Percentiles rank a stretch among this genome's conserved stretches.
Conservation (phyloP, 2,329 filamentous ascomycete species). For the Polytolypa hystricis region DNA sequence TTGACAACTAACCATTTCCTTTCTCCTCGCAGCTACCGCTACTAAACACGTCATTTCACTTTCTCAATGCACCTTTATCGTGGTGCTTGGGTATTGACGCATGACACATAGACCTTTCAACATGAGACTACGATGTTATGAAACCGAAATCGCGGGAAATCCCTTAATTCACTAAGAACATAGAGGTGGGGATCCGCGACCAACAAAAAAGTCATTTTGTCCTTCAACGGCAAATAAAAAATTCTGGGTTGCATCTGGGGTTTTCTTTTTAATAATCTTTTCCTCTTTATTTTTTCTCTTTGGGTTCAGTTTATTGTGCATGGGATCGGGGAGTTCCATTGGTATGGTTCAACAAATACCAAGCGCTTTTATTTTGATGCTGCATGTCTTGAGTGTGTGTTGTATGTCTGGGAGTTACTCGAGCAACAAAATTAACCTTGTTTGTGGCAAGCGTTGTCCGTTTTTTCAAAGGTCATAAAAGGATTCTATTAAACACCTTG, state of each 20-base stretch:
- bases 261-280: no score
- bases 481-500: no score
- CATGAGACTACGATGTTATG: slow-evolving; percentile 52
- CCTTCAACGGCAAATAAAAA: slow-evolving; percentile 50
- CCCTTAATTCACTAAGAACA: slow-evolving; percentile 30
- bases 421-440: no score
- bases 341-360: no score
- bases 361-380: no score
- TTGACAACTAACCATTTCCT: slow-evolving; percentile 19
- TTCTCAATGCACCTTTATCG: slow-evolving; percentile 15
- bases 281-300: no score
- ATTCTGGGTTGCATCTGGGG: neutral
- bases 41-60: slow-evolving; percentile 42
- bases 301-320: no score
- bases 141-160: slow-evolving; percentile 36
- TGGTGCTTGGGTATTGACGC: slow-evolving; percentile 9
- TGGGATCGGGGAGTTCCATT: no score
- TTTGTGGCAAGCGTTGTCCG: no score
- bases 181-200: slow-evolving; percentile 30
- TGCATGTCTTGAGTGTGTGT: no score
- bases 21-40: slow-evolving; percentile 52
- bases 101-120: slow-evolving; percentile 38
- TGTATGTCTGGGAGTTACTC: no score
- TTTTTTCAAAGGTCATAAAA: no score
- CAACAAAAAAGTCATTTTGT: slow-evolving; percentile 22